These are phyloP conservation scores for Penicillium steckii DNA, from an alignment of 495 filamentous ascomycete genomes.

Conservation along the genomic window DNA sequence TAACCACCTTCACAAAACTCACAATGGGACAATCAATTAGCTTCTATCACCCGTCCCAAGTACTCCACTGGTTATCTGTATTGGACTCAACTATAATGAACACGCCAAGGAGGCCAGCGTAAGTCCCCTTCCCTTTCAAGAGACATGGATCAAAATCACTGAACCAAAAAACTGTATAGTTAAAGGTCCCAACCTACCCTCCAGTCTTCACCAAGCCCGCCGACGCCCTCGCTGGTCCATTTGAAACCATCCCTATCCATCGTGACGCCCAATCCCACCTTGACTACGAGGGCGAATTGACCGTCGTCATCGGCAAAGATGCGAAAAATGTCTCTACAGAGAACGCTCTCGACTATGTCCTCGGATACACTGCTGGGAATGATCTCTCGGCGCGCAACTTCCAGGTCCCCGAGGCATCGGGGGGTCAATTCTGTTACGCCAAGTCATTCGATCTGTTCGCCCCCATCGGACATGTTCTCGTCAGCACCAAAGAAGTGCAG, in stretches of 20 bases:
- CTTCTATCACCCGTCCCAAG: constrained; percentile 14
- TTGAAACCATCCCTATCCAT: constrained; percentile 55
- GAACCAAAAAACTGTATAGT: not conserved
- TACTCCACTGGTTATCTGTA: constrained; percentile 49
- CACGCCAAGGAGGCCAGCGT: constrained; percentile 70
- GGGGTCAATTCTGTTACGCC: constrained; percentile 69
- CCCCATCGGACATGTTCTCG: constrained; percentile 70
- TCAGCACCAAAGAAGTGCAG: constrained; percentile 50
- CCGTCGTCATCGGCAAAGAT: constrained; percentile 62
- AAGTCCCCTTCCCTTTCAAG: constrained; percentile 17
- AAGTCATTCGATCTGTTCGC: constrained; percentile 80
- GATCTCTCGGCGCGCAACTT: constrained; percentile 72
- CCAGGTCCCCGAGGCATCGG: constrained; percentile 62
- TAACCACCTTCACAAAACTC: not conserved
- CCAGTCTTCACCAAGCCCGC: constrained; percentile 72
- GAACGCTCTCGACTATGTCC: constrained; percentile 62
- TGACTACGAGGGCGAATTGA: constrained; percentile 76
- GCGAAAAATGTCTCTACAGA: constrained; percentile 58
- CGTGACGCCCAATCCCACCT: constrained; percentile 38
- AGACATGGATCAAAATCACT: not conserved
- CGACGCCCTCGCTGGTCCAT: constrained; percentile 62
- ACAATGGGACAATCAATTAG: not conserved
- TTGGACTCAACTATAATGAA: constrained; percentile 70
- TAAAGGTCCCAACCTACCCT: constrained; percentile 61
- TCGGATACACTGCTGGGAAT: constrained; percentile 72